Percentiles rank a stretch among this genome's conserved stretches.
Evolutionary conservation across 176 grass and related monocot genomes (phyloP).

Genomic region (Musa schizocarpa): DNA sequence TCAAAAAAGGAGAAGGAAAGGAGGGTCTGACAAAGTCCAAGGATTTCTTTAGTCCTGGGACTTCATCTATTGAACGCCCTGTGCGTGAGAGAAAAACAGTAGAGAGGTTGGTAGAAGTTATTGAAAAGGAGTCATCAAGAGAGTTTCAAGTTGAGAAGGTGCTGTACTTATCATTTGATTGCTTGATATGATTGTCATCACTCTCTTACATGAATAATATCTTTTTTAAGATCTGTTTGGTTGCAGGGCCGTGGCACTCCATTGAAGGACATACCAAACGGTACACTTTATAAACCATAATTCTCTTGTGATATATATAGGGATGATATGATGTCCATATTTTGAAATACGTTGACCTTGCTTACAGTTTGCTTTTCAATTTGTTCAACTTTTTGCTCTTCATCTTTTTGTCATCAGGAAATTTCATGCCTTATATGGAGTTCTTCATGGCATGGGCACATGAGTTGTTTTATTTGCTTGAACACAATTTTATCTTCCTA

Average conservation of each 20-base stretch:
- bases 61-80: conserved; percentile 18
- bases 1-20: not conserved
- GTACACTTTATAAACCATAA: conserved; percentile 1
- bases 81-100: conserved; percentile 28
- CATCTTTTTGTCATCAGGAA: not conserved
- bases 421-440: not conserved
- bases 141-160: conserved; percentile 27
- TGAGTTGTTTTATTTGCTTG: not conserved
- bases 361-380: not conserved
- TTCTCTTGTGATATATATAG: not conserved
- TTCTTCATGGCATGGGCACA: not conserved
- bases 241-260: conserved; percentile 22
- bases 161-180: not conserved
- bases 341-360: not conserved
- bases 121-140: conserved; percentile 20
- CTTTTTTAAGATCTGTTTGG: not conserved
- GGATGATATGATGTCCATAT: not conserved
- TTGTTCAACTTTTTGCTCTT: not conserved
- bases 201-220: not conserved
- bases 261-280: conserved; percentile 29
- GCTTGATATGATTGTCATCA: not conserved
- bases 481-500: not conserved
- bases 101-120: conserved; percentile 20
- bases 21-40: conserved; percentile 4
- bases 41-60: not conserved